A percentile compares a stretch with the other conserved stretches of the same genome.
Evolutionary conservation across 495 filamentous ascomycete species (phyloP).

Genomic region (Poronia punctata): DNA sequence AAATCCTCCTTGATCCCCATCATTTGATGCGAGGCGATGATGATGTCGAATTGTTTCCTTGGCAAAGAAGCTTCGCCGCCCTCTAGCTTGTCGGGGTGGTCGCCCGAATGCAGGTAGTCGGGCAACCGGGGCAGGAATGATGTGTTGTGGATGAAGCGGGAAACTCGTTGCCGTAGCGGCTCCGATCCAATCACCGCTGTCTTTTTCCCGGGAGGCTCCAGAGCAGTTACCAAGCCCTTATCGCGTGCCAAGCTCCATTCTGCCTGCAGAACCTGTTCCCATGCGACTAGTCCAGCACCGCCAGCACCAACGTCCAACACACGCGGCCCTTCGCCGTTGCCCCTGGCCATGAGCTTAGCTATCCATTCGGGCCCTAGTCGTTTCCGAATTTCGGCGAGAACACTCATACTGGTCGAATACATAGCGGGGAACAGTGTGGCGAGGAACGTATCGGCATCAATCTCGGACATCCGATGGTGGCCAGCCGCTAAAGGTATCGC

Average conservation of each 20-base stretch:
- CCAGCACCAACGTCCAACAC: slow-evolving; percentile 81
- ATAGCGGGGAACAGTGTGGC: slow-evolving; percentile 72
- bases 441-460: slow-evolving; percentile 81
- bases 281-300: slow-evolving; percentile 78
- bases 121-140: slow-evolving; percentile 88
- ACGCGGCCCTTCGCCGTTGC: slow-evolving; percentile 58
- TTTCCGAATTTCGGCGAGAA: slow-evolving; percentile 76
- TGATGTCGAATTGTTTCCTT: slow-evolving; percentile 79
- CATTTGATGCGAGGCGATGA: slow-evolving; percentile 80
- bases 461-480: slow-evolving; percentile 67
- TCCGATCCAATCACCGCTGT: slow-evolving; percentile 45
- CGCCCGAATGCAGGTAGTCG: slow-evolving; percentile 66
- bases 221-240: slow-evolving; percentile 29
- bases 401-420: slow-evolving; percentile 66
- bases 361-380: slow-evolving; percentile 79
- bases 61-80: slow-evolving; percentile 34
- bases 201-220: slow-evolving; percentile 39
- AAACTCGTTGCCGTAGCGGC: slow-evolving; percentile 64
- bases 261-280: slow-evolving; percentile 72
- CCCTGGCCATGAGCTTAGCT: slow-evolving; percentile 54
- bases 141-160: slow-evolving; percentile 74
- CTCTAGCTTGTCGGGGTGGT: slow-evolving; percentile 34
- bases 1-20: slow-evolving; percentile 65
- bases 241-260: slow-evolving; percentile 66
- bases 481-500: slow-evolving; percentile 62